A percentile compares a stretch with the other conserved stretches of the same genome.
Evolutionary conservation across 108 stramenopile genomes (phyloP).

Genomic region (Licmophora abbreviata): DNA sequence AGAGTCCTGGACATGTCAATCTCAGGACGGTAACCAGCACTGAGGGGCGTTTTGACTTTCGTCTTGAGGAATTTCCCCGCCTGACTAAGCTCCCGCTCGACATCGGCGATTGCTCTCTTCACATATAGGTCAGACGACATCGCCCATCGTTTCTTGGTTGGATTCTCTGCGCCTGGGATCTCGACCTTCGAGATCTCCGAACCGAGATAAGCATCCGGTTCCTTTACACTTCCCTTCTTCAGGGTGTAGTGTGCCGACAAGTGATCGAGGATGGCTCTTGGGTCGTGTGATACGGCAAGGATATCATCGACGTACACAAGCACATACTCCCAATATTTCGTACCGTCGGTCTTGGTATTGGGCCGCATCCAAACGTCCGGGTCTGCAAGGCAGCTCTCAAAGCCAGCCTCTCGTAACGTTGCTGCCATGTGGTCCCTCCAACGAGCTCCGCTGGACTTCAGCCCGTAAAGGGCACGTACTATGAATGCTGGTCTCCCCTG

Average conservation of each 20-base stretch:
- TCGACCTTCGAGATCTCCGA: conserved; percentile 7
- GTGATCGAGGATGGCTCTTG: conserved; percentile 1
- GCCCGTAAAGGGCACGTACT: conserved; percentile 21
- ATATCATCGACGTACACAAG: conserved; percentile 28
- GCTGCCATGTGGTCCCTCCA: conserved; percentile 8
- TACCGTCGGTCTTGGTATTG: conserved; percentile 11
- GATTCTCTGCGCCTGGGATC: conserved; percentile 7
- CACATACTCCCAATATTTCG: conserved; percentile 23
- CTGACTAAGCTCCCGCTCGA: conserved; percentile 16
- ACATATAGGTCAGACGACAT: conserved; percentile 19
- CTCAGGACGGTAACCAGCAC: conserved; percentile 19
- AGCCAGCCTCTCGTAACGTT: conserved; percentile 8
- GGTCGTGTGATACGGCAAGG: conserved; percentile 5
- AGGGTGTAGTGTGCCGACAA: conserved; percentile 12
- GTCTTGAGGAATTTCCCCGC: not conserved
- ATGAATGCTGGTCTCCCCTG: conserved; percentile 3
- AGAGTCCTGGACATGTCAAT: conserved; percentile 13
- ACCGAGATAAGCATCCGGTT: conserved; percentile 20
- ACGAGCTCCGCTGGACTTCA: conserved; percentile 22
- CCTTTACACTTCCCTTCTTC: conserved; percentile 11
- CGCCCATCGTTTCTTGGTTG: conserved; percentile 8
- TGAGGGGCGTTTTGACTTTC: conserved; percentile 2
- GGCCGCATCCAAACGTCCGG: conserved; percentile 27
- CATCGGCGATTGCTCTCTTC: conserved; percentile 18
- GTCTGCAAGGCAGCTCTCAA: conserved; percentile 17